These are phyloP conservation scores for Asterophora lycoperdoides DNA, from an alignment of 768 basidiomycete genomes.

Conservation along the genomic window DNA sequence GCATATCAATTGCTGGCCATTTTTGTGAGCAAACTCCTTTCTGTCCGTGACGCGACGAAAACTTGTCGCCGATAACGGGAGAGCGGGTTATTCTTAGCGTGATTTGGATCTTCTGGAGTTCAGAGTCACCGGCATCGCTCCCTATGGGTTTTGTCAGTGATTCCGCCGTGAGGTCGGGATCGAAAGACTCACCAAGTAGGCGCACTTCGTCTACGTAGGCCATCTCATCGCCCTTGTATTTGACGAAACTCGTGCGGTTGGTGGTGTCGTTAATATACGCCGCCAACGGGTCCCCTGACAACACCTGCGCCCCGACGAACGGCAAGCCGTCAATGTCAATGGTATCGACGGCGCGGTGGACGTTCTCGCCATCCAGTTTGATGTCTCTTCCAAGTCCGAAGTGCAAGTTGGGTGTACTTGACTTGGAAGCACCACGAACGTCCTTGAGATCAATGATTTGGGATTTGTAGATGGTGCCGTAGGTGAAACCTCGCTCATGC, in stretches of 20 bases:
- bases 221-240: slow-evolving; percentile 94
- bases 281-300: slow-evolving; percentile 74
- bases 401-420: slow-evolving; percentile 66
- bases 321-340: slow-evolving; percentile 87
- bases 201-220: slow-evolving; percentile 91
- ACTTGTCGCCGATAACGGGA: slow-evolving; percentile 98
- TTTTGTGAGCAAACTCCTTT: slow-evolving; percentile 99
- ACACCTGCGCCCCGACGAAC: slow-evolving; percentile 62
- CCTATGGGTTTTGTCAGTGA: slow-evolving; percentile 40
- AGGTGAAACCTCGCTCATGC: slow-evolving; percentile 95
- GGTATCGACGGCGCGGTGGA: slow-evolving; percentile 41
- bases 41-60: slow-evolving; percentile 97
- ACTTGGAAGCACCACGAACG: slow-evolving; percentile 60
- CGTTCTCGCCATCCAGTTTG: slow-evolving; percentile 40
- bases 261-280: slow-evolving; percentile 87
- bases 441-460: slow-evolving; percentile 89
- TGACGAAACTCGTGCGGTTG: slow-evolving; percentile 77
- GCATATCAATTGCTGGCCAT: slow-evolving; percentile 98
- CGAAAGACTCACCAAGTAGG: slow-evolving; percentile 62
- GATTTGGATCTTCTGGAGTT: slow-evolving; percentile 89
- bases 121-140: slow-evolving; percentile 80
- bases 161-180: not conserved
- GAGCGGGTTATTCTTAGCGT: slow-evolving; percentile 90
- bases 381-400: slow-evolving; percentile 87
- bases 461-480: slow-evolving; percentile 95